Conservation (phyloP, 2,329 filamentous ascomycete species). For the Periglandula ipomoeae region DNA sequence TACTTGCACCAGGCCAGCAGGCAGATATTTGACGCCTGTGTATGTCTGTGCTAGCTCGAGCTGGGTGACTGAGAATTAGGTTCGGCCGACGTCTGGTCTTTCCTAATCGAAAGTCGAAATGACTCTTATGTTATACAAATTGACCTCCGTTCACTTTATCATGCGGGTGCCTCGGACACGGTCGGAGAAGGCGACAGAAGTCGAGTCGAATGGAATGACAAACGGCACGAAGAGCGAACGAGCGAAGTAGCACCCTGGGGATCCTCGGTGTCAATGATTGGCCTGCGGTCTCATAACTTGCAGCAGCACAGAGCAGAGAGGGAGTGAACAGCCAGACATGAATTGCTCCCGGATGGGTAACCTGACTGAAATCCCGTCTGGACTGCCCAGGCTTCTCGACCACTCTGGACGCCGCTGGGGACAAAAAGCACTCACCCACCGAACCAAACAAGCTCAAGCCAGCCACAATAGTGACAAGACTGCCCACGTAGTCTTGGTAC, state of each 20-base stretch:
- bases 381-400: not conserved
- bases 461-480: not conserved
- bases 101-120: too few relatives aligned
- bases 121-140: not conserved
- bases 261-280: slow-evolving; percentile 7
- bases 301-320: not conserved
- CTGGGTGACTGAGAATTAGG: not conserved
- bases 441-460: not conserved
- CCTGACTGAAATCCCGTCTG: too few relatives aligned
- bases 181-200: slow-evolving; percentile 13
- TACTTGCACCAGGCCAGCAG: not conserved
- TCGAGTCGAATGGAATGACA: slow-evolving; percentile 3
- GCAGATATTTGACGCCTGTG: not conserved
- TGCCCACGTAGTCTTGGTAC: slow-evolving; percentile 1
- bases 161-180: slow-evolving; percentile 6
- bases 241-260: not conserved
- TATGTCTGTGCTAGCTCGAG: not conserved
- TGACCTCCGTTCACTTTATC: not conserved
- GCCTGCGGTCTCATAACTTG: slow-evolving; percentile 1
- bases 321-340: not conserved
- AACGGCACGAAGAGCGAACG: not conserved
- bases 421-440: slow-evolving; percentile 3
- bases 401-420: not conserved
- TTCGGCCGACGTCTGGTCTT: not conserved
- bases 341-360: not conserved